These are phyloP conservation scores for Alternaria hordeiaustralica DNA, from an alignment of 2,329 filamentous ascomycete species.

Conservation along the genomic window DNA sequence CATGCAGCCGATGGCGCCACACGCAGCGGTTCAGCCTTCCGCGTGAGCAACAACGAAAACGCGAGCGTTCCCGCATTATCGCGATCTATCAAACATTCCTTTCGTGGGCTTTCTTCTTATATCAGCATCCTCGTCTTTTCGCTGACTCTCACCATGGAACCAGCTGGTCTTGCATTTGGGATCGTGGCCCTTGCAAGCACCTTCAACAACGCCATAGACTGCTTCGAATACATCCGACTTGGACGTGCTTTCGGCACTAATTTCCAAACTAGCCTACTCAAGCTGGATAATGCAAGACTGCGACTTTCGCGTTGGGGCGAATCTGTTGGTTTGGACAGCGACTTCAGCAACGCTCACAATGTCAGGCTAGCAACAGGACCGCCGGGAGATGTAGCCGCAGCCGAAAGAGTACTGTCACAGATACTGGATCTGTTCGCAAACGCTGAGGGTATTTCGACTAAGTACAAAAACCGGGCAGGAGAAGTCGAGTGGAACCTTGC, in stretches of 20 bases:
- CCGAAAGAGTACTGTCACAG: background rate
- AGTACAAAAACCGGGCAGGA: background rate
- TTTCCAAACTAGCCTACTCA: background rate
- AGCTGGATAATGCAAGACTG: background rate
- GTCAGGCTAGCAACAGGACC: background rate
- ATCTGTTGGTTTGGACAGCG: background rate
- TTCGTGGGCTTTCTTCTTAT: accelerated
- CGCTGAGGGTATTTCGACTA: background rate
- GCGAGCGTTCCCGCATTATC: background rate
- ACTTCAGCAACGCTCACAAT: background rate
- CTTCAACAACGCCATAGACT: background rate
- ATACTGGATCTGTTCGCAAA: background rate
- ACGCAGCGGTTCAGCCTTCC: background rate
- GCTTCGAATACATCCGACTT: background rate
- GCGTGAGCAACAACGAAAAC: background rate
- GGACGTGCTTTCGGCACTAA: background rate
- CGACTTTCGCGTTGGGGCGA: background rate
- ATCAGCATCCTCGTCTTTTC: no score
- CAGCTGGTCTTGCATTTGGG: background rate
- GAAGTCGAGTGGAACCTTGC: background rate
- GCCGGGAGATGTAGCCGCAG: background rate
- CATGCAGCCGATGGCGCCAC: background rate
- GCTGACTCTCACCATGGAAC: background rate
- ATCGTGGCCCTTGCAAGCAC: background rate
- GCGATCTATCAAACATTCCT: background rate